Percentiles rank a stretch among this genome's conserved stretches.
Evolutionary conservation across 805 yeast species (phyloP).

Genomic region (Candida ipomoeae): DNA sequence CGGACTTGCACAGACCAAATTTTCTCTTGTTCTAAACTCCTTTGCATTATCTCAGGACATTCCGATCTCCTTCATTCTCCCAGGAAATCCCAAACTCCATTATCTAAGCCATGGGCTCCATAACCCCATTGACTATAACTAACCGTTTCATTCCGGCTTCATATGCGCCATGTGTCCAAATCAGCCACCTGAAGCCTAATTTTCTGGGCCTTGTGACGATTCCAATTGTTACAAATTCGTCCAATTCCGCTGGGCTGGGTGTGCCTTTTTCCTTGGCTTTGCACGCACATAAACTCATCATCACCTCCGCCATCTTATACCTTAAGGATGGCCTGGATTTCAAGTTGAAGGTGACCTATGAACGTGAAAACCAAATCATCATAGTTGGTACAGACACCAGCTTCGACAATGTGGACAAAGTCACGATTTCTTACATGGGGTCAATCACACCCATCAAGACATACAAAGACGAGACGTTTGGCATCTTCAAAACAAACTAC

Average conservation of each 20-base stretch:
- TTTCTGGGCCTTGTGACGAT: constrained; percentile 42
- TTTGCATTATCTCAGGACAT: not conserved
- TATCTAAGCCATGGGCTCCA: not conserved
- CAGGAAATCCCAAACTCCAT: not conserved
- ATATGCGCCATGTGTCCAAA: constrained; percentile 35
- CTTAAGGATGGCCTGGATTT: constrained; percentile 10
- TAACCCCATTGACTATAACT: constrained; percentile 20
- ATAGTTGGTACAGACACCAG: constrained; percentile 21
- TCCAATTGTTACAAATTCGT: constrained; percentile 24
- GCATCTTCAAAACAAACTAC: constrained; percentile 66
- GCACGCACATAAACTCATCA: constrained; percentile 40
- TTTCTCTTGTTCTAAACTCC: not conserved
- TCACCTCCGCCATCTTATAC: constrained; percentile 28
- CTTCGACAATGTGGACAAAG: constrained; percentile 6
- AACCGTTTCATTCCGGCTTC: constrained; percentile 34
- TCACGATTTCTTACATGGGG: constrained; percentile 44
- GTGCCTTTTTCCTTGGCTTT: constrained; percentile 25
- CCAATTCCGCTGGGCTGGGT: constrained; percentile 7
- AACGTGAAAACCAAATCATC: constrained; percentile 39
- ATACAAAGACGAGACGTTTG: constrained; percentile 53
- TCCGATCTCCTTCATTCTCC: not conserved
- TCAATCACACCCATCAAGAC: constrained; percentile 48
- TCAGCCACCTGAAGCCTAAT: constrained; percentile 45
- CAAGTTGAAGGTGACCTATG: constrained; percentile 29
- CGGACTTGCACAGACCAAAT: not conserved